Evolutionary conservation across 768 basidiomycete species (phyloP).

Genomic region (Leccinum subtestaceum): DNA sequence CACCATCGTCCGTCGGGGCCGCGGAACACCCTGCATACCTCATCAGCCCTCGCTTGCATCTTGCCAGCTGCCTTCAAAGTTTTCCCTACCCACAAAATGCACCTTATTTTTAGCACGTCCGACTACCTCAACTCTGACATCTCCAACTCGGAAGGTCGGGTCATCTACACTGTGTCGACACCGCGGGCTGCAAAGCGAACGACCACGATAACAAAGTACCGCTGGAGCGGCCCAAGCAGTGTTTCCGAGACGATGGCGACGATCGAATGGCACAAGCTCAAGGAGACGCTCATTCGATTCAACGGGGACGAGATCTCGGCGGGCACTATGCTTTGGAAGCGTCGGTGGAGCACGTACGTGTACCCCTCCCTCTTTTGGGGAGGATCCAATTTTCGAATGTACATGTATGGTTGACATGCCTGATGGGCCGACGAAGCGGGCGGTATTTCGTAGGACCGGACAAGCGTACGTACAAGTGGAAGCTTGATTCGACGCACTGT

Average conservation of each 20-base stretch:
- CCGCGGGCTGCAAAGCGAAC: conserved; percentile 11
- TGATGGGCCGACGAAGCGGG: conserved; percentile 17
- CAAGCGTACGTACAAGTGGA: conserved; percentile 36
- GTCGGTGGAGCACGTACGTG: conserved; percentile 25
- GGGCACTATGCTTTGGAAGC: conserved; percentile 20
- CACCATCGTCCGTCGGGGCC: not conserved
- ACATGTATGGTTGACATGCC: not conserved
- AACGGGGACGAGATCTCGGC: conserved; percentile 29
- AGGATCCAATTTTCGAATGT: not conserved
- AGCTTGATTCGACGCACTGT: conserved; percentile 26
- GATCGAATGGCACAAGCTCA: conserved; percentile 33
- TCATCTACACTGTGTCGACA: conserved; percentile 23
- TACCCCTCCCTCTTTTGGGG: not conserved
- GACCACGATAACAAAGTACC: conserved; percentile 26
- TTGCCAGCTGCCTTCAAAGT: not conserved
- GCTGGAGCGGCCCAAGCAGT: conserved; percentile 18
- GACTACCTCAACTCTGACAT: conserved; percentile 21
- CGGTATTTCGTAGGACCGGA: conserved; percentile 35
- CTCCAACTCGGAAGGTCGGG: conserved; percentile 16
- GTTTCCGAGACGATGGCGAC: conserved; percentile 31
- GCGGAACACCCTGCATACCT: not conserved
- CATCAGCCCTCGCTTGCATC: not conserved
- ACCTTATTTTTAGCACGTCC: conserved; percentile 20
- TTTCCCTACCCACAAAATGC: conserved; percentile 10
- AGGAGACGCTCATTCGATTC: conserved; percentile 29